These are phyloP conservation scores for Pseudopediastrum boryanum DNA, from an alignment of 139 green algal species.

Conservation along the genomic window DNA sequence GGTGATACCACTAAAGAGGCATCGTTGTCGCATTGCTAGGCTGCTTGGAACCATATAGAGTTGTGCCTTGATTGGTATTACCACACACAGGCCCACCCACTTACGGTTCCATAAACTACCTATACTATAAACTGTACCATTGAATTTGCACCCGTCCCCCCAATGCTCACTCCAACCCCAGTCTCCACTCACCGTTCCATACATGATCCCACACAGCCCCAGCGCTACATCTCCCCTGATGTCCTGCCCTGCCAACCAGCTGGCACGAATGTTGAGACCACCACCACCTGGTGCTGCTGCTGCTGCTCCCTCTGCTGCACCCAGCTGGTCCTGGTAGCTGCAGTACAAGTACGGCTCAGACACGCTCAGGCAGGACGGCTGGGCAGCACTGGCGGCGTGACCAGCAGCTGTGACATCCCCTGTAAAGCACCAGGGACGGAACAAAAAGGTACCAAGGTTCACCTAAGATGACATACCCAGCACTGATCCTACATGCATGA, in stretches of 20 bases:
- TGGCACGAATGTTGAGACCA: conserved; percentile 12
- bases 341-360: no score
- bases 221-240: conserved; percentile 15
- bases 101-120: not conserved
- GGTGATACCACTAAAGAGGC: not conserved
- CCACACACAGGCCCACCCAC: not conserved
- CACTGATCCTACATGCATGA: no score
- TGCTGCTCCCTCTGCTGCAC: no score
- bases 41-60: no score
- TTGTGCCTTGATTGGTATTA: no score
- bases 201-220: conserved; percentile 7
- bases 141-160: not conserved
- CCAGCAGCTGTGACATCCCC: no score
- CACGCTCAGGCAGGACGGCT: no score
- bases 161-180: not conserved
- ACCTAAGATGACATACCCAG: no score
- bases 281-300: not conserved
- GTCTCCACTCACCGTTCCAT: not conserved
- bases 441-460: no score
- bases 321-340: no score
- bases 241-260: conserved; percentile 10
- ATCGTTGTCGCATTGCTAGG: not conserved
- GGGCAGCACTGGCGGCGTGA: no score
- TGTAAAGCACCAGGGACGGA: no score
- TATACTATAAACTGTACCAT: not conserved